Conservation (phyloP, 192 early-diverging fungal genomes). For the Phycomyces nitens region DNA sequence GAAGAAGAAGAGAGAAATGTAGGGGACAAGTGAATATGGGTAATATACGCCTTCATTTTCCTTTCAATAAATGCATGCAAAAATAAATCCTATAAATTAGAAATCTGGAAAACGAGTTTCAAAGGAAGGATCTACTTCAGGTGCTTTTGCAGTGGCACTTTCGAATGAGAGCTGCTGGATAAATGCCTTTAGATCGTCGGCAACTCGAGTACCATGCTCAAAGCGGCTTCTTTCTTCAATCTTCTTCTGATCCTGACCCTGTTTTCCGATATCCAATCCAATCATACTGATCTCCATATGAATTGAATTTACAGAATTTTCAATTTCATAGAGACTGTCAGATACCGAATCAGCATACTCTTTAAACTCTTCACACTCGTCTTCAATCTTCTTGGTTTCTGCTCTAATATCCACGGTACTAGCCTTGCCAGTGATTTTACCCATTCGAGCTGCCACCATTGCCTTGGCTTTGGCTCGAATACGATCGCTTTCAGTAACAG, state of each 20-base stretch:
- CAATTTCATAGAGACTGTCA: conserved; percentile 6
- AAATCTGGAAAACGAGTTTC: conserved; percentile 33
- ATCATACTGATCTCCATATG: conserved; percentile 30
- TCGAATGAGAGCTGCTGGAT: conserved; percentile 22
- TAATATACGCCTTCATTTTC: too few relatives aligned
- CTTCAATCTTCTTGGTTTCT: conserved; percentile 17
- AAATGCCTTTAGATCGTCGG: conserved; percentile 28
- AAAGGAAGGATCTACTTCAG: conserved; percentile 36
- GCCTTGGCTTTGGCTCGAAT: conserved; percentile 51
- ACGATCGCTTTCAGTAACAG: conserved; percentile 49
- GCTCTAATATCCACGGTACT: conserved; percentile 15
- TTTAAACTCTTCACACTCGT: conserved; percentile 26
- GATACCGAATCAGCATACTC: conserved; percentile 18
- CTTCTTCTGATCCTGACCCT: conserved; percentile 26
- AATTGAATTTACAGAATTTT: conserved; percentile 14
- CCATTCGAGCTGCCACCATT: conserved; percentile 50
- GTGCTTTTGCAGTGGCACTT: conserved; percentile 21
- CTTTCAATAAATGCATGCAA: too few relatives aligned
- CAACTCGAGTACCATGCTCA: conserved; percentile 26
- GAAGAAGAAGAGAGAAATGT: too few relatives aligned
- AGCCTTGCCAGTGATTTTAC: conserved; percentile 42
- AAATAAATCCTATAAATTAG: conserved; percentile 1
- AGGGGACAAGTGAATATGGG: too few relatives aligned
- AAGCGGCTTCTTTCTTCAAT: conserved; percentile 34
- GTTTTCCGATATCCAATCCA: conserved; percentile 27